Base-by-base conservation (phyloP, 129 eudicot genomes). In the Lactuca saligna region DNA sequence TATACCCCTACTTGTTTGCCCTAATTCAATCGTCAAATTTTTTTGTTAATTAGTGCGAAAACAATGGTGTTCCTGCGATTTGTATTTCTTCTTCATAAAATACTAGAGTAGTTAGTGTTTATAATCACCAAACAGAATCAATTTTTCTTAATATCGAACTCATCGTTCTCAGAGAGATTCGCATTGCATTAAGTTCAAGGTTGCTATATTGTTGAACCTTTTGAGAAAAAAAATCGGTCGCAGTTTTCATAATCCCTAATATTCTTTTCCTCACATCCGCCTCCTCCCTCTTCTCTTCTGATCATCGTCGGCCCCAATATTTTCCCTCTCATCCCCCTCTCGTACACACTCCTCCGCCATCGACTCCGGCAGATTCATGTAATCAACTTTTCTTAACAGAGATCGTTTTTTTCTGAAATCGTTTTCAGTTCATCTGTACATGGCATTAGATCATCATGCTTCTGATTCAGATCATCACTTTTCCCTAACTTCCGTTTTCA, bases 371-470 rank as follows among this genome's bases (percentile, higher is more conserved):
- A 25, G 29, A 25, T 25, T 25, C 29, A 25, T 0, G 29, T 25
- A 25, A 25, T 25, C 29, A 25, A 1, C 2, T 25, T 25, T 25
- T 25, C 29, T 25, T 25, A 25, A 25, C 29, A 25, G 29, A 25
- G 29, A 25, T 25, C 29, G 29, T 20, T 20, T 25, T 25, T 25
- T 25, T 25, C 29, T 25, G 29, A 25, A 25, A 25, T 25, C 29
- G 29, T 25, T 20, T 53, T 83, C 42, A 80, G 67, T 71, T 86
- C 89, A 16, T 68, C 57, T 83, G 80, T 93, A 72, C 81, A 87
- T 7, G 75, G 69, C 85, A 77, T 67, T 37, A 81, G 66, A 38
- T 17, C 48, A 57, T 93, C 85, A 33, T 79, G 66, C 17, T 72
- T 63, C 41, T 72, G 49, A 63, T 65, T 85, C 83, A 81, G 17